Evolutionary conservation across 129 eudicot species (phyloP), one percentile per base, ranked within the genome.

Genomic region (Erigeron canadensis): DNA sequence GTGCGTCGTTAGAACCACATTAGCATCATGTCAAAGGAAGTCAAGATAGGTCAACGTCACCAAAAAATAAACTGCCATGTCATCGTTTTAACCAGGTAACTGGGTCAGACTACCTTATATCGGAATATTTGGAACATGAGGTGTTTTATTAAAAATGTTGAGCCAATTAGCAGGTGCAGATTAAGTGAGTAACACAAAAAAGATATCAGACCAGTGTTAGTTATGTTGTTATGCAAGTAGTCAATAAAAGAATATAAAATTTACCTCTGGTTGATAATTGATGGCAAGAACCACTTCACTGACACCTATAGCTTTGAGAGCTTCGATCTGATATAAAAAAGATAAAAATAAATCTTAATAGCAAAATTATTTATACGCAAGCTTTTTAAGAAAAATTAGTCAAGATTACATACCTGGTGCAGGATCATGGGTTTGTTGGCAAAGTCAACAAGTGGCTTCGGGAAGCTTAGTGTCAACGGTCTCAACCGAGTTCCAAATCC

Each of bases 181-280:
- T 62, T 10, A 60, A 61, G 44, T 61, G 34, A 39, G 50, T 42
- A 17, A 65, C 13, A 1, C 16, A 43, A 65, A 65, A 19, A 5
- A 65, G 17, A 67, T 22, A 45, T 16, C 5, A 63, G 13, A 1
- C 40, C 19, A 10, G 11, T 4, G n/a, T 18, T 50, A 37, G 71
- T 16, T 13, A n/a, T 12, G 11, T 8, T 5, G 5, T 15, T 63
- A 63, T 8, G 48, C 48, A 63, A 39, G 15, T 63, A 13, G 48
- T 43, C 60, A 45, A 17, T 19, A 10, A 39, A 42, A 46, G 15
- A 10, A 38, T 17, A 54, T 72, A 28, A 39, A 75, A 39, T 37
- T 75, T 81, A 89, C 98, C 96, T 89, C 98, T 13, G 98, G 98
- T 74, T 87, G 96, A 79, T 93, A 93, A 84, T 85, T 93, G 78